Conservation (phyloP, 2,329 filamentous ascomycete species). For the Trichophyton mentagrophytes region DNA sequence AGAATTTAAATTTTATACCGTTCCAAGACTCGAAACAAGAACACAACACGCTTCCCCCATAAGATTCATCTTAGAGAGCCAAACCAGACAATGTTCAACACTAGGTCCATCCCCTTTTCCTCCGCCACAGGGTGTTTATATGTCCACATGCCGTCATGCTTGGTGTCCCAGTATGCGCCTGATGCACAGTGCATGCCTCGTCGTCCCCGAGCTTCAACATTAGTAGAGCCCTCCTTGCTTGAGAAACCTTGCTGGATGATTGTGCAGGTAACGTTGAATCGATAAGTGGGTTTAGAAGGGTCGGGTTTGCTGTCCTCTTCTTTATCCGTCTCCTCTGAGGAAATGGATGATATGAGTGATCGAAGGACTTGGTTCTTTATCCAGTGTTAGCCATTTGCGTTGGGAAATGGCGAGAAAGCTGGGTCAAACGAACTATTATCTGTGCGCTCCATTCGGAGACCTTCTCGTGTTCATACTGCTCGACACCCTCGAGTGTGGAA, state of each 20-base stretch:
- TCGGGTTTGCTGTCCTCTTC: constrained; percentile 24
- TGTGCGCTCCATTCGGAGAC: constrained; percentile 80
- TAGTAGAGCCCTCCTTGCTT: constrained; percentile 17
- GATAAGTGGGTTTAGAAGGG: constrained; percentile 51
- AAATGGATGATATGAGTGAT: constrained; percentile 31
- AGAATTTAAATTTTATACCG: background rate
- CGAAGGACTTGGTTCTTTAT: constrained; percentile 30
- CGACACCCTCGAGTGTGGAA: constrained; percentile 56
- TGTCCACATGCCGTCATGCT: constrained; percentile 42
- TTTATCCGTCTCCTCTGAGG: constrained; percentile 24
- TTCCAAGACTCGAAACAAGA: background rate
- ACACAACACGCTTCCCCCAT: background rate
- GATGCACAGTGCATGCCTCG: constrained; percentile 52
- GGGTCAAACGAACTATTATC: constrained; percentile 60
- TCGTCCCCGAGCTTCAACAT: constrained; percentile 46
- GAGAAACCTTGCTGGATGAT: constrained; percentile 76
- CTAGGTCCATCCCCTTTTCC: constrained; percentile 37
- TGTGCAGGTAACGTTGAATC: constrained; percentile 95
- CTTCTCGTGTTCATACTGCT: constrained; percentile 75
- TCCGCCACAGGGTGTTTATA: constrained; percentile 38
- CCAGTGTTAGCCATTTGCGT: background rate
- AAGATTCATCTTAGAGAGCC: constrained; percentile 19
- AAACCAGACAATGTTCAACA: constrained; percentile 39
- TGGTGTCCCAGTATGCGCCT: constrained; percentile 40
- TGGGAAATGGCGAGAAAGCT: too few species aligned